Evolutionary conservation across 2,329 filamentous ascomycete genomes (phyloP).

Genomic region (Grosmannia serpens): DNA sequence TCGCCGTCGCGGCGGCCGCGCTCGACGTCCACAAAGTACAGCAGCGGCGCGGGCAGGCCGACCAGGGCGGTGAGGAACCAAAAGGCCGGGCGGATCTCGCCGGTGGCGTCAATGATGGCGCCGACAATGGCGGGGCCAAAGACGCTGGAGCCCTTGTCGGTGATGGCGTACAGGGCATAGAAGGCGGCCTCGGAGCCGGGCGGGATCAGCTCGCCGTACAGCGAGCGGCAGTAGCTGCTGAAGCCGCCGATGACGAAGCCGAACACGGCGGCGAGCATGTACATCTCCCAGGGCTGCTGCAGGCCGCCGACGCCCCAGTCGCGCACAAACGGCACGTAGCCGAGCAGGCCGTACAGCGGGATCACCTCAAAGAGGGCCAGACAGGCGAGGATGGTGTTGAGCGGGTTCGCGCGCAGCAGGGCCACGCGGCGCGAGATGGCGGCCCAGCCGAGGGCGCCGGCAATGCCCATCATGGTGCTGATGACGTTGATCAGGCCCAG

Average conservation of each 20-base stretch:
- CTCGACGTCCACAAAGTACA: constrained; percentile 77
- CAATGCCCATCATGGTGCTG: constrained; percentile 69
- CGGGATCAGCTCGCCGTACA: constrained; percentile 89
- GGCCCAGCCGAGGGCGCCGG: constrained; percentile 85
- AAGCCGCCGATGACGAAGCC: constrained; percentile 90
- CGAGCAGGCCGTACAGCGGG: constrained; percentile 79
- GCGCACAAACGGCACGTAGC: constrained; percentile 72
- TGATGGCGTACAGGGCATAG: constrained; percentile 93
- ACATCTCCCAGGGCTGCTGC: constrained; percentile 97
- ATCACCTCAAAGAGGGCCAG: constrained; percentile 87
- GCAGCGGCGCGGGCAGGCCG: constrained; percentile 69
- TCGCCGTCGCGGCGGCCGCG: constrained; percentile 59
- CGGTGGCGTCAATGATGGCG: constrained; percentile 74
- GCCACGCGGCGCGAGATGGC: constrained; percentile 59
- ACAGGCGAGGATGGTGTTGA: constrained; percentile 85
- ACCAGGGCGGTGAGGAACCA: constrained; percentile 85
- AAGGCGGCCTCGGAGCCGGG: constrained; percentile 92
- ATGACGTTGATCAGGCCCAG: constrained; percentile 91
- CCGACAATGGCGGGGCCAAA: constrained; percentile 94
- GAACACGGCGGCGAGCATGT: constrained; percentile 79
- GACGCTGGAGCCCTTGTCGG: constrained; percentile 88
- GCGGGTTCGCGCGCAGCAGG: constrained; percentile 46
- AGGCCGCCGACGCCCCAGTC: constrained; percentile 67
- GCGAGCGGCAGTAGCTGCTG: constrained; percentile 79
- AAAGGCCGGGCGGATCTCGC: constrained; percentile 77